Conservation (phyloP, 2,329 filamentous ascomycete genomes). For the Microcyclospora pomicola region DNA sequence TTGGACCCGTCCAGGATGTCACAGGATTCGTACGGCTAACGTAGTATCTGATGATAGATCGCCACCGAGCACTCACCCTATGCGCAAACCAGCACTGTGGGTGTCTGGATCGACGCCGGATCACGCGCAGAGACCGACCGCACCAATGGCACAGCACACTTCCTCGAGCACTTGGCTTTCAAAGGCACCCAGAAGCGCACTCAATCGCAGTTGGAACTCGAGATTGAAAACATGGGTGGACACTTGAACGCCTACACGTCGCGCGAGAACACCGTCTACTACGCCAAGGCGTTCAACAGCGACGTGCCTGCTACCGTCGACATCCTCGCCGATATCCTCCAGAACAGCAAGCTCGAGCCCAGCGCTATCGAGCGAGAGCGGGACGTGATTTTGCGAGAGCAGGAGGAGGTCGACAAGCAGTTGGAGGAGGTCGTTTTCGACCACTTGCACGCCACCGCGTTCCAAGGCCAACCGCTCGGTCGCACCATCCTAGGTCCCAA, state of each 20-base stretch:
- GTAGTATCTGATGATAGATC: slow-evolving; percentile 45
- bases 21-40: slow-evolving; percentile 5
- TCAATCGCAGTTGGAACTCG: slow-evolving; percentile 94
- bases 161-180: slow-evolving; percentile 98
- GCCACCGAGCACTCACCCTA: slow-evolving; percentile 96
- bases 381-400: slow-evolving; percentile 95
- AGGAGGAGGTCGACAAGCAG: slow-evolving; percentile 99
- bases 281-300: slow-evolving; percentile 97
- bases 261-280: slow-evolving; percentile 99
- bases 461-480: slow-evolving; percentile 88
- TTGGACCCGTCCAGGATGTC: slow-evolving; percentile 2
- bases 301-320: slow-evolving; percentile 94
- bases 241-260: slow-evolving; percentile 99
- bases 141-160: slow-evolving; percentile 98
- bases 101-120: slow-evolving; percentile 98
- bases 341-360: slow-evolving; percentile 96
- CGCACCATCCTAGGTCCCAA: slow-evolving; percentile 95
- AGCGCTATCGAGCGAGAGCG: slow-evolving; percentile 91
- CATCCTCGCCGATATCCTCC: slow-evolving; percentile 96
- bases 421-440: slow-evolving; percentile 99
- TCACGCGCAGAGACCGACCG: slow-evolving; percentile 95
- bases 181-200: slow-evolving; percentile 95
- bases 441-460: slow-evolving; percentile 95
- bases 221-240: slow-evolving; percentile 99
- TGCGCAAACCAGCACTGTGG: slow-evolving; percentile 95